phyloP scores from a whole-genome alignment of 805 yeast species.

The Saccharomycopsis schoenii region DNA sequence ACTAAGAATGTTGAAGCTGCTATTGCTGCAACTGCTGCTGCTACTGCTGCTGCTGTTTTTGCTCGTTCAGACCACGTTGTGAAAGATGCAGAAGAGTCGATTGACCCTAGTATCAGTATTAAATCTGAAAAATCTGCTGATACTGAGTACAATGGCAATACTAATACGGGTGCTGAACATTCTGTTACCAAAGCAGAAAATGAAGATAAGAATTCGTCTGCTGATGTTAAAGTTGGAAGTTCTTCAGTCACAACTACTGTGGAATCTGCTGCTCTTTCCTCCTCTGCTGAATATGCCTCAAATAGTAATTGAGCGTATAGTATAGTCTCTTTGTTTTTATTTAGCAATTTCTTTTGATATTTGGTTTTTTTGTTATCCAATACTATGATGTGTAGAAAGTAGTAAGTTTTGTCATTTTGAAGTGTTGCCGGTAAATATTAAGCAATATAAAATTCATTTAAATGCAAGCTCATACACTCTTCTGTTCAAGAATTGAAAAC shows the following conservation, averaged over 20 bases:
- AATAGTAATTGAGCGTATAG: not conserved
- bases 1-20: not conserved
- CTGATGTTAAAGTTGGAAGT: not conserved
- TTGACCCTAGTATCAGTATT: not conserved
- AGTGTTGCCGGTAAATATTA: too few species aligned
- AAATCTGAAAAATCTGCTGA: not conserved
- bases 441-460: too few species aligned
- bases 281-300: not conserved
- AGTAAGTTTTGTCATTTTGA: too few species aligned
- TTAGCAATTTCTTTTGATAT: not conserved
- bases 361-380: too few species aligned
- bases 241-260: not conserved
- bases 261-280: not conserved
- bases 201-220: not conserved
- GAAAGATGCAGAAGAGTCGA: not conserved
- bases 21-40: slow-evolving; percentile 2
- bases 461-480: too few species aligned
- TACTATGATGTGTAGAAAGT: too few species aligned
- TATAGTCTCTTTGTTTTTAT: not conserved
- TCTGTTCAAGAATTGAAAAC: too few species aligned
- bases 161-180: not conserved
- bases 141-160: not conserved
- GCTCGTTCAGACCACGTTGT: not conserved
- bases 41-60: slow-evolving; percentile 8
- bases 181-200: not conserved